A percentile compares a stretch with the other conserved stretches of the same genome.
These are phyloP conservation scores for Poronia punctata DNA, from an alignment of 495 filamentous ascomycete genomes.

Conservation along the genomic window DNA sequence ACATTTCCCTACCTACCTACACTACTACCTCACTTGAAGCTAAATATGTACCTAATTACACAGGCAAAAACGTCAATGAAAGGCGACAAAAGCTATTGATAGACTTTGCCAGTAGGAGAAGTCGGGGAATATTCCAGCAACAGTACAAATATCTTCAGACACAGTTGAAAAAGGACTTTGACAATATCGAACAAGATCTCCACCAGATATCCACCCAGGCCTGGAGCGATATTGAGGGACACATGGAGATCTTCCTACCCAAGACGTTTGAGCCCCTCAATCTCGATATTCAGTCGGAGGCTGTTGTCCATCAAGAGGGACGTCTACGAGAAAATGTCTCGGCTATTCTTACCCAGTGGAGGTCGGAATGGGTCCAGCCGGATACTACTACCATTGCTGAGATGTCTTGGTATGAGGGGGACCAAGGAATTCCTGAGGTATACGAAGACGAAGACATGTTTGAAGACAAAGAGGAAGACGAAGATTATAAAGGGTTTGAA, in stretches of 20 bases:
- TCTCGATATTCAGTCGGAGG: too few relatives aligned
- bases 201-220: not conserved
- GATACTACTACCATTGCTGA: too few relatives aligned
- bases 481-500: not conserved
- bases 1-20: too few relatives aligned
- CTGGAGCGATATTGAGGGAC: not conserved
- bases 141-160: not conserved
- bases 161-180: not conserved
- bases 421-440: not conserved
- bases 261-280: too few relatives aligned
- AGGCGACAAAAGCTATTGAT: not conserved
- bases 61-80: not conserved
- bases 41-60: not conserved
- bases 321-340: too few relatives aligned
- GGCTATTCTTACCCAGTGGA: not conserved
- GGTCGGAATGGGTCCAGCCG: not conserved
- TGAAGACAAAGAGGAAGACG: not conserved
- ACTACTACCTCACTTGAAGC: too few relatives aligned
- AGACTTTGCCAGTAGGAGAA: not conserved
- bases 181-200: not conserved
- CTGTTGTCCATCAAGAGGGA: too few relatives aligned
- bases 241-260: conserved; percentile 6
- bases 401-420: not conserved
- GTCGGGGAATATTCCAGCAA: not conserved
- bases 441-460: not conserved